Evolutionary conservation across 163 green algal genomes (phyloP).

Genomic region (Chlorella variabilis): DNA sequence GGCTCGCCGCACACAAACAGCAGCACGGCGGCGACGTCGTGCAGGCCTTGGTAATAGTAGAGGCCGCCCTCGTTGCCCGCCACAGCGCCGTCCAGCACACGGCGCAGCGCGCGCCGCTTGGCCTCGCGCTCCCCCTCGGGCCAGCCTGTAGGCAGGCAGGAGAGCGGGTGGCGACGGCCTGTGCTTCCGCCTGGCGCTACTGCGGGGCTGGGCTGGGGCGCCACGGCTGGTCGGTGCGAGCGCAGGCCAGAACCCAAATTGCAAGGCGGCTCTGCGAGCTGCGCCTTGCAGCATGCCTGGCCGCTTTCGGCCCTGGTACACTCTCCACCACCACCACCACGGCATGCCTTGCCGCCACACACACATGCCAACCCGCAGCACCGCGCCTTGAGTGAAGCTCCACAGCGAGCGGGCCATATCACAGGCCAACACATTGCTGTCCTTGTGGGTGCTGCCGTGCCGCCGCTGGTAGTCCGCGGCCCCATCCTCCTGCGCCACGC

Average conservation of each 20-base stretch:
- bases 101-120: conserved; percentile 67
- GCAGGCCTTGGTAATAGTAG: conserved; percentile 87
- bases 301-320: too few species aligned
- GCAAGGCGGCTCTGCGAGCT: too few species aligned
- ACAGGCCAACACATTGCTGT: conserved; percentile 67
- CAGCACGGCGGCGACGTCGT: conserved; percentile 92
- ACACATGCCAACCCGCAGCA: background rate
- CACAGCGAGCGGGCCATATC: conserved; percentile 86
- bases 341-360: background rate
- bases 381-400: conserved; percentile 66
- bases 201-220: too few species aligned
- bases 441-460: conserved; percentile 48
- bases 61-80: conserved; percentile 54
- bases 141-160: conserved; percentile 45
- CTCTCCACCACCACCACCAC: background rate
- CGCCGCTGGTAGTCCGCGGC: background rate
- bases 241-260: too few species aligned
- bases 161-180: background rate
- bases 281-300: background rate
- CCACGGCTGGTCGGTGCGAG: too few species aligned
- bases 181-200: background rate
- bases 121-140: conserved; percentile 58
- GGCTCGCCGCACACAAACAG: conserved; percentile 75
- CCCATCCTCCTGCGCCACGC: background rate
- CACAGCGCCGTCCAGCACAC: conserved; percentile 79